These are phyloP conservation scores for Byssochlamys sp. DNA, from an alignment of 2,329 filamentous ascomycete genomes.

Conservation along the genomic window DNA sequence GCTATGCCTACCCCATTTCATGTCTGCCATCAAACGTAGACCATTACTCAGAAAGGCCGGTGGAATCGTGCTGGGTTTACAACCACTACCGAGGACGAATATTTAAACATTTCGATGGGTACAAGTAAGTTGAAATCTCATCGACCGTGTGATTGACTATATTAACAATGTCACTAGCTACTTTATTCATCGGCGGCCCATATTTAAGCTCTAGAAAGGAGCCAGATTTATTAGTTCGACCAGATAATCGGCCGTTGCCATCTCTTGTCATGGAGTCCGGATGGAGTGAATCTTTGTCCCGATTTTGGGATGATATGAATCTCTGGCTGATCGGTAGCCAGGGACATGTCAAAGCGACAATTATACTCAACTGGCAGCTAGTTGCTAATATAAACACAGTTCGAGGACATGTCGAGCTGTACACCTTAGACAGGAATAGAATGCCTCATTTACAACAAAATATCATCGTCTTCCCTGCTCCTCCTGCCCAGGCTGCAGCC, in stretches of 20 bases:
- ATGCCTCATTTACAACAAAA: neutral
- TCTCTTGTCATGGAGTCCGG: conserved; percentile 4
- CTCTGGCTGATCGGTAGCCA: conserved; percentile 2
- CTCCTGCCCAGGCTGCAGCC: too few species aligned
- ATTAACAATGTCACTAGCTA: conserved; percentile 1
- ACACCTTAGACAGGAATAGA: neutral
- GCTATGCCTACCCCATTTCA: conserved; percentile 1
- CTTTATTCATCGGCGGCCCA: conserved; percentile 2
- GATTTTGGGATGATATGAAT: conserved; percentile 2
- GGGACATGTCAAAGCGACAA: neutral
- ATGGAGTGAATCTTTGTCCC: neutral
- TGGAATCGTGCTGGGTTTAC: neutral
- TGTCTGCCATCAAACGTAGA: neutral
- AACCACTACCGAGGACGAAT: neutral
- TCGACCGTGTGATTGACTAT: neutral
- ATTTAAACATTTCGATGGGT: neutral
- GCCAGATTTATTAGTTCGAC: conserved; percentile 7
- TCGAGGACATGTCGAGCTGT: neutral
- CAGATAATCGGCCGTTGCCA: conserved; percentile 1
- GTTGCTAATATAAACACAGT: neutral
- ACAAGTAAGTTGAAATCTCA: neutral
- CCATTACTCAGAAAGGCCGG: neutral
- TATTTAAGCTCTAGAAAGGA: conserved; percentile 9
- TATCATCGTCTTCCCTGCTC: too few species aligned
- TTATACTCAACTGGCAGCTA: conserved; percentile 2